Conservation (phyloP, 495 filamentous ascomycete genomes). For the Neurospora sp. region DNA sequence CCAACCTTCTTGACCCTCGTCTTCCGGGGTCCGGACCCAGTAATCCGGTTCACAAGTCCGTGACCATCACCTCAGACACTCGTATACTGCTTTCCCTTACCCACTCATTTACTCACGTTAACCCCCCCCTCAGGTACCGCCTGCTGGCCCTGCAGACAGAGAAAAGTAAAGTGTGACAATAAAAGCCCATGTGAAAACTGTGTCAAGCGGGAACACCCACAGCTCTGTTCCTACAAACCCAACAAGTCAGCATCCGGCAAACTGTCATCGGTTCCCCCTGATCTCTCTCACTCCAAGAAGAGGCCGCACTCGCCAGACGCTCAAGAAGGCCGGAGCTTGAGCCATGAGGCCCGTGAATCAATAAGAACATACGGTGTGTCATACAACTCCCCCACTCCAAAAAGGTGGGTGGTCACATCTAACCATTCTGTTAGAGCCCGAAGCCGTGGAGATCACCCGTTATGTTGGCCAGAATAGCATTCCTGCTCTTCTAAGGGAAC, state of each 20-base stretch:
- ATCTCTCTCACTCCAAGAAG: slow-evolving; percentile 26
- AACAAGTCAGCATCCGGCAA: slow-evolving; percentile 48
- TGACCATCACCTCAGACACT: not conserved
- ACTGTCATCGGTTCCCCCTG: slow-evolving; percentile 21
- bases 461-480: slow-evolving; percentile 59
- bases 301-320: slow-evolving; percentile 37
- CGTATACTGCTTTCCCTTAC: too few species aligned
- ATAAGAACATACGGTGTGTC: slow-evolving; percentile 25
- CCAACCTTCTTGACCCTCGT: too few species aligned
- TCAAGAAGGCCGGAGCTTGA: slow-evolving; percentile 23
- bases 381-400: not conserved
- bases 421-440: slow-evolving; percentile 39
- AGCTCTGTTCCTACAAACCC: slow-evolving; percentile 63
- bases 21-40: not conserved
- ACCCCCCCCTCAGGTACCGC: slow-evolving; percentile 37
- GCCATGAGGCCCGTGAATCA: slow-evolving; percentile 32
- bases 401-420: slow-evolving; percentile 1
- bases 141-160: slow-evolving; percentile 63
- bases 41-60: not conserved
- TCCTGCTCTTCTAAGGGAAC: slow-evolving; percentile 55
- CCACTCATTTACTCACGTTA: slow-evolving; percentile 1
- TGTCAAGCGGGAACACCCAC: slow-evolving; percentile 60
- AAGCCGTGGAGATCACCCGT: slow-evolving; percentile 51
- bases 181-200: slow-evolving; percentile 64
- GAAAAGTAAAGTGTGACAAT: slow-evolving; percentile 69